A percentile compares a stretch with the other conserved stretches of the same genome.
phyloP scores from a whole-genome alignment of 495 filamentous ascomycete genomes.

The Podospora sp. region DNA sequence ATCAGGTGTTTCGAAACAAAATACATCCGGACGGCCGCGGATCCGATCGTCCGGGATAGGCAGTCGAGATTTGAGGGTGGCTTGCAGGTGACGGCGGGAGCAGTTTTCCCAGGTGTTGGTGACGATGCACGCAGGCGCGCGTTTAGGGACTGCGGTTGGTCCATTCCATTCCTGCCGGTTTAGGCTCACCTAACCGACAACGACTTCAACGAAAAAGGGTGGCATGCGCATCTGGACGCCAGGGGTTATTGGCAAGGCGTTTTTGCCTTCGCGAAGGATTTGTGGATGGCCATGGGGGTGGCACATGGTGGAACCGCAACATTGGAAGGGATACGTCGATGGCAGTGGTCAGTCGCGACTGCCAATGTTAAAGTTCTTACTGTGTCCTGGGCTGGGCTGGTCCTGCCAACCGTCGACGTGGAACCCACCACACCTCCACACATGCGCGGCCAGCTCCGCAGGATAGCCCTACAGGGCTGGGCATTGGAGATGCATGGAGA shows the following conservation, averaged over 20 bases:
- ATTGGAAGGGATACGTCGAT: neutral
- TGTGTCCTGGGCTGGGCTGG: neutral
- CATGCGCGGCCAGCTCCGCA: neutral
- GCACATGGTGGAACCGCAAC: neutral
- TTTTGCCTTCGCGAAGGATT: neutral
- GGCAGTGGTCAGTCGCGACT: neutral
- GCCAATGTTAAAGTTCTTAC: neutral
- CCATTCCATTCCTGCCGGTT: neutral
- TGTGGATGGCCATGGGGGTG: neutral
- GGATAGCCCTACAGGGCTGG: neutral
- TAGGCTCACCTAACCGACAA: neutral
- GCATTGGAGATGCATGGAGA: neutral
- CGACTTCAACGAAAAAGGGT: neutral
- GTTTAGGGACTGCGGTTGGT: neutral
- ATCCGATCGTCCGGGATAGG: neutral
- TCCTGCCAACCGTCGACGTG: neutral
- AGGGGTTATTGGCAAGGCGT: neutral
- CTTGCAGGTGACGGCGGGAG: neutral
- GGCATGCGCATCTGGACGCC: neutral
- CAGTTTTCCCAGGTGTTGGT: neutral
- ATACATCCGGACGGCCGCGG: neutral
- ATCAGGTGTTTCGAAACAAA: neutral
- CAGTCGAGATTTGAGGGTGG: neutral
- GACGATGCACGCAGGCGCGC: neutral
- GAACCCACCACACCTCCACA: neutral